These are phyloP conservation scores for Coelastrella sp. DNA, from an alignment of 139 green algal species.

Conservation along the genomic window DNA sequence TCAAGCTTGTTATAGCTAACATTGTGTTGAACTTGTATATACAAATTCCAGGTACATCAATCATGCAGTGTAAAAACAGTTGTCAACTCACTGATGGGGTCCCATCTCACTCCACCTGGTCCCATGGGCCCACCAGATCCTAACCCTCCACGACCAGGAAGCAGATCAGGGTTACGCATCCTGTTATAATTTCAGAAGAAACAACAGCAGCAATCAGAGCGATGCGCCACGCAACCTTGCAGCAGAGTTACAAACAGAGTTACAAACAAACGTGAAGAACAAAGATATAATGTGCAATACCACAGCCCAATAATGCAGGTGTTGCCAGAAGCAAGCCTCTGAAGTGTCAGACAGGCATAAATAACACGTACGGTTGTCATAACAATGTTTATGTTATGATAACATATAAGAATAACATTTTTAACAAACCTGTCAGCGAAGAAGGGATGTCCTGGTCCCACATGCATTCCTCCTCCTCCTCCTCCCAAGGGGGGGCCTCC, in stretches of 20 bases:
- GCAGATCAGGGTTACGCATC: conserved; percentile 2
- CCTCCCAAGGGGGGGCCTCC: neutral
- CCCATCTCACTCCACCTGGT: conserved; percentile 32
- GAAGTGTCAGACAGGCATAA: neutral
- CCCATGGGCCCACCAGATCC: neutral
- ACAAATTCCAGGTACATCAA: neutral
- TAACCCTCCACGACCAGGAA: conserved; percentile 12
- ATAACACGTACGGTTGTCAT: neutral
- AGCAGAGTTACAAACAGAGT: no score
- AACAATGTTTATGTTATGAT: no score
- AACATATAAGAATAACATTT: no score
- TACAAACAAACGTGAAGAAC: no score
- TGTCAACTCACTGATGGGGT: conserved; percentile 42
- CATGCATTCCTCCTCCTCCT: conserved; percentile 45
- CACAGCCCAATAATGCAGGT: no score
- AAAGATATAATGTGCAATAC: no score
- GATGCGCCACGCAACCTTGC: no score
- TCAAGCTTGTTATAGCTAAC: no score
- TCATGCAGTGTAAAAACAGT: neutral
- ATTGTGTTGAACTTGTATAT: no score
- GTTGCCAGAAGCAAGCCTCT: no score
- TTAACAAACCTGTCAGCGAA: conserved; percentile 46
- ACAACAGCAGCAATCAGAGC: no score
- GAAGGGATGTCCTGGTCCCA: conserved; percentile 46
- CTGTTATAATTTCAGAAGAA: no score